Evolutionary conservation across 768 basidiomycete genomes (phyloP).

Genomic region (Tubosaeta sp.): DNA sequence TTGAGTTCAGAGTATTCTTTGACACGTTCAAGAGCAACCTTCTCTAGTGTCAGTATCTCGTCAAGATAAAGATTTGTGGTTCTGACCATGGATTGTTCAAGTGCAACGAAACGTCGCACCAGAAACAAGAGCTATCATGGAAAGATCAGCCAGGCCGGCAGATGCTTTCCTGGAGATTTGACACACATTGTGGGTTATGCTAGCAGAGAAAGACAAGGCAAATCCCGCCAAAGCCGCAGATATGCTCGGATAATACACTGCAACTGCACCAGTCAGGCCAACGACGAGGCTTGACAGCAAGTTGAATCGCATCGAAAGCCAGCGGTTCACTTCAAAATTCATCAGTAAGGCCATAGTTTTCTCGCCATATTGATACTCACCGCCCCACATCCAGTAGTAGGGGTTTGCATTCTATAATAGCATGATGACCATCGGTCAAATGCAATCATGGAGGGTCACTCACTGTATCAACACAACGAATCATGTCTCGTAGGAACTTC

Average conservation of each 20-base stretch:
- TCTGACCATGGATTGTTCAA: conserved; percentile 88
- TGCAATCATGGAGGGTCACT: conserved; percentile 19
- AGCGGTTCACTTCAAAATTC: conserved; percentile 66
- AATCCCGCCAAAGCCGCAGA: conserved; percentile 84
- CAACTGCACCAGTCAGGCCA: conserved; percentile 65
- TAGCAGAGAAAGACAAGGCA: conserved; percentile 78
- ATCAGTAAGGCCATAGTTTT: conserved; percentile 3
- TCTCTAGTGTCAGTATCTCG: conserved; percentile 1
- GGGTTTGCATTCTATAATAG: conserved; percentile 54
- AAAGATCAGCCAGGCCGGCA: conserved; percentile 15
- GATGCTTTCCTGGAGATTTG: neutral
- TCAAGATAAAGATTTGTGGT: neutral
- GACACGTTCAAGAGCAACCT: conserved; percentile 85
- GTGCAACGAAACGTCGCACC: conserved; percentile 77
- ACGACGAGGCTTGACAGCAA: conserved; percentile 68
- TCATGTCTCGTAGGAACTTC: conserved; percentile 82
- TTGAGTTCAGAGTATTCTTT: conserved; percentile 84
- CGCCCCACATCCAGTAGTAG: conserved; percentile 91
- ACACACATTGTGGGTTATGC: conserved; percentile 63
- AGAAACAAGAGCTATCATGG: conserved; percentile 52
- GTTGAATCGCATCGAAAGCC: conserved; percentile 87
- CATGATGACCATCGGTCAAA: conserved; percentile 1
- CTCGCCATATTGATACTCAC: conserved; percentile 32
- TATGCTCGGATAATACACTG: conserved; percentile 65
- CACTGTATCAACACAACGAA: conserved; percentile 76